These are phyloP conservation scores for Cytospora paraplurivora DNA, from an alignment of 2,329 filamentous ascomycete genomes.

Conservation along the genomic window DNA sequence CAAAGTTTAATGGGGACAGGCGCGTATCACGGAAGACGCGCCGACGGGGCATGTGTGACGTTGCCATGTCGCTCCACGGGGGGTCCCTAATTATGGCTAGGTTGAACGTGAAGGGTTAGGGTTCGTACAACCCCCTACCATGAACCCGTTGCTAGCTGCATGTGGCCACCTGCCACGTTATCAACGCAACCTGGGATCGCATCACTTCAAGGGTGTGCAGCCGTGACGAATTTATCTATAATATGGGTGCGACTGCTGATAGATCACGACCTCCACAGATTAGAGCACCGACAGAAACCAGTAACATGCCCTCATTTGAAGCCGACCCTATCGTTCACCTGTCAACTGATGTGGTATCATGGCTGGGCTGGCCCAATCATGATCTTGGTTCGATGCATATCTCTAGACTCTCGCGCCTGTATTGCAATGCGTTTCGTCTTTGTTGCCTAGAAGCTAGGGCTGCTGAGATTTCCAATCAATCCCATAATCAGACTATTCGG, in stretches of 20 bases:
- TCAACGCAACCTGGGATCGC: no score
- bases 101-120: neutral
- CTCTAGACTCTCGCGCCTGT: no score
- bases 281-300: neutral
- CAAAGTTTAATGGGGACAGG: neutral
- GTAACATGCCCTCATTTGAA: neutral
- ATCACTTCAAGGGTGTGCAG: neutral
- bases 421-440: no score
- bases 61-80: neutral
- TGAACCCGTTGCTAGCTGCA: neutral
- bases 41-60: neutral
- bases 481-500: neutral
- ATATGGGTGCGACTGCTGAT: no score
- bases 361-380: no score
- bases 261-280: no score
- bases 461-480: no score
- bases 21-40: slow-evolving; percentile 3
- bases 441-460: no score
- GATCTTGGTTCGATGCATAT: no score
- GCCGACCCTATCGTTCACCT: neutral
- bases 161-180: no score
- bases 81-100: no score
- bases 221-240: no score
- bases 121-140: neutral
- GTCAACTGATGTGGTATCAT: neutral